Base-by-base conservation (phyloP, 2,329 filamentous ascomycete species). In the Penicillium sp. region DNA sequence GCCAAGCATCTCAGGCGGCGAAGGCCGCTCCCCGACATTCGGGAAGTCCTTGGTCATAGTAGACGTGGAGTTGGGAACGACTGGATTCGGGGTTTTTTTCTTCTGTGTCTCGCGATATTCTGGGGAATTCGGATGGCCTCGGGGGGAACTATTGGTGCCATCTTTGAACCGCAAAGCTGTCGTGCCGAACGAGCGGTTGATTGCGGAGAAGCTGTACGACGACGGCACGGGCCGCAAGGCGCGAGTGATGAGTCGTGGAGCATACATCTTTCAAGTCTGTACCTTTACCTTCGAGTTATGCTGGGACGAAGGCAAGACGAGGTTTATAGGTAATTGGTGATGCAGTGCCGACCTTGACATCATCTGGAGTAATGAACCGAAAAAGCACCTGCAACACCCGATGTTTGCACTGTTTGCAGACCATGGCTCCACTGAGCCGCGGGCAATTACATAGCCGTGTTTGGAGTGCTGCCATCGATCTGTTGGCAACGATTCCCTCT, bases 41-140 rank as follows among this genome's bases (percentile, higher is more conserved):
- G 79, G 79, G 69, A 81, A 79, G 49, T 80, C 75, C 56, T 81
- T 81, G 41, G 75, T 70, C 56, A 81, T 78, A 8, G 80, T 82
- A 7, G 78, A 81, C 36, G 71, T 82, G 1, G 78, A 81, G 61
- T 82, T 82, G 20, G 80, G 80, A 60, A 84, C 67, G 54, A 80
- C 76, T 14, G 78, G 80, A 51, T 83, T 83, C 19, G 78, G 60
- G 1, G 74, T 67, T 65, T 77, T 82, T 45, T 76, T 70, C 19
- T 64, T 74, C 62, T 83, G 78, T 45, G 69, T 69, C 51, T 77
- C 72, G 50, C 78, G 72, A 58, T 80, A 74, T 33, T 72, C 70
- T 37, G 73, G 67, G 15, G 73, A 71, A 8, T 71, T 80, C 49
- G 78, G 73, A 43, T 78, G 73, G 46, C 62, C 65, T 43, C 73